Percentiles rank a stretch among this genome's conserved stretches.
Evolutionary conservation across 176 grass and related monocot genomes (phyloP).

Genomic region (Zizania latifolia): DNA sequence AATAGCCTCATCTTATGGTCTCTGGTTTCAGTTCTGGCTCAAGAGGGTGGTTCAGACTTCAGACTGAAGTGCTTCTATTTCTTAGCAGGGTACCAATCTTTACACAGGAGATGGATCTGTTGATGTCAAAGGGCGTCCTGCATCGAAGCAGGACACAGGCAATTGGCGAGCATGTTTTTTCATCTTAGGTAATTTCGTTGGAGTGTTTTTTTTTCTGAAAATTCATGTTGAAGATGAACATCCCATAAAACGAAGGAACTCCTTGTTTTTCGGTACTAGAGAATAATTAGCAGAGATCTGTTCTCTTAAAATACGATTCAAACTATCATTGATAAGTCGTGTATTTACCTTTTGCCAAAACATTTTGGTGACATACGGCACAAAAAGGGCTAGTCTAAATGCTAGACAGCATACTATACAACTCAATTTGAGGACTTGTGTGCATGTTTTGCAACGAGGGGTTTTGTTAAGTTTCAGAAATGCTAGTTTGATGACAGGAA

Average conservation of each 20-base stretch:
- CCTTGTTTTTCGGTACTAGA: background rate
- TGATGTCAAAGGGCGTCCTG: constrained; percentile 43
- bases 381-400: background rate
- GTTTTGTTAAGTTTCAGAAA: background rate
- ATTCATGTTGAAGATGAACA: background rate
- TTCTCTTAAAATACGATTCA: background rate
- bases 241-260: background rate
- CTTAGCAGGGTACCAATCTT: constrained; percentile 27
- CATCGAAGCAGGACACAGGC: constrained; percentile 41
- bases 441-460: background rate
- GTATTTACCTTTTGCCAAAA: background rate
- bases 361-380: background rate
- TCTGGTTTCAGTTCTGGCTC: background rate
- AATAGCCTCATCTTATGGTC: too few relatives aligned
- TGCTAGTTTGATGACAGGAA: constrained; percentile 47
- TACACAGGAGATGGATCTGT: constrained; percentile 62
- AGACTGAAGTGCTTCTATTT: background rate
- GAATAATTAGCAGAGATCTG: background rate
- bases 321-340: background rate
- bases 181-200: constrained; percentile 61
- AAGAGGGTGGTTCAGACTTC: background rate
- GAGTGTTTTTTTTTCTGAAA: too few relatives aligned
- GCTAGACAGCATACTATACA: background rate
- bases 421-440: background rate
- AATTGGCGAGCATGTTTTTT: constrained; percentile 60